phyloP scores from a whole-genome alignment of 2,329 filamentous ascomycete species.

The Aureobasidium sp. region DNA sequence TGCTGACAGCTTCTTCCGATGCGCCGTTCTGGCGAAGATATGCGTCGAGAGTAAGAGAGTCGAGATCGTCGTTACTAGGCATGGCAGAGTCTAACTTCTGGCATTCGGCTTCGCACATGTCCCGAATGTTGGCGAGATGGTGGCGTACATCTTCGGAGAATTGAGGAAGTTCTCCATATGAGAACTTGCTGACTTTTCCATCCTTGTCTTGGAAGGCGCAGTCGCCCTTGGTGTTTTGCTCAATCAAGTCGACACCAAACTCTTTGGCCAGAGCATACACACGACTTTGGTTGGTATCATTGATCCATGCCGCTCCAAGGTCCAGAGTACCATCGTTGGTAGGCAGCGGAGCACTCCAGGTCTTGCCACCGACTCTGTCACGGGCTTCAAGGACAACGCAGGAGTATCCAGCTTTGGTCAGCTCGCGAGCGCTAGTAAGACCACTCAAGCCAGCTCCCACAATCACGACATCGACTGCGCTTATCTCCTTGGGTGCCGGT shows the following conservation, averaged over 20 bases:
- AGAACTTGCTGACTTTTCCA: slow-evolving; percentile 27
- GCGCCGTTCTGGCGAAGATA: too few relatives aligned
- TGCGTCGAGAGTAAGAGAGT: too few relatives aligned
- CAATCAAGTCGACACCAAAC: slow-evolving; percentile 39
- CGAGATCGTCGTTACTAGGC: too few relatives aligned
- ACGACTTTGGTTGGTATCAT: slow-evolving; percentile 45
- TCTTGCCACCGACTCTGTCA: slow-evolving; percentile 38
- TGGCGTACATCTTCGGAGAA: too few relatives aligned
- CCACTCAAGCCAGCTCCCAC: too few relatives aligned
- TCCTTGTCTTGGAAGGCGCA: slow-evolving; percentile 37
- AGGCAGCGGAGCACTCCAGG: slow-evolving; percentile 31
- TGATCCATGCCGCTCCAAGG: slow-evolving; percentile 54
- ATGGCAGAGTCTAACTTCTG: too few relatives aligned
- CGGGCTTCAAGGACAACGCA: slow-evolving; percentile 29
- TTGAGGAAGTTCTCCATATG: slow-evolving; percentile 24
- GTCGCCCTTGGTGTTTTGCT: slow-evolving; percentile 43
- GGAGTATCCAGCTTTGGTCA: not conserved
- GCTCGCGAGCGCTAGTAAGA: too few relatives aligned
- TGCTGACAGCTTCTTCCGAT: not conserved
- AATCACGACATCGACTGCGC: too few relatives aligned
- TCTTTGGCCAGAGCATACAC: slow-evolving; percentile 37
- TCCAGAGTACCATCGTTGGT: slow-evolving; percentile 35
- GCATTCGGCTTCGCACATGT: too few relatives aligned
- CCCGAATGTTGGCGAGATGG: too few relatives aligned
- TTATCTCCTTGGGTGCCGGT: too few relatives aligned